Evolutionary conservation across 768 basidiomycete species (phyloP).

Genomic region (Rhizopogon vinicolor): DNA sequence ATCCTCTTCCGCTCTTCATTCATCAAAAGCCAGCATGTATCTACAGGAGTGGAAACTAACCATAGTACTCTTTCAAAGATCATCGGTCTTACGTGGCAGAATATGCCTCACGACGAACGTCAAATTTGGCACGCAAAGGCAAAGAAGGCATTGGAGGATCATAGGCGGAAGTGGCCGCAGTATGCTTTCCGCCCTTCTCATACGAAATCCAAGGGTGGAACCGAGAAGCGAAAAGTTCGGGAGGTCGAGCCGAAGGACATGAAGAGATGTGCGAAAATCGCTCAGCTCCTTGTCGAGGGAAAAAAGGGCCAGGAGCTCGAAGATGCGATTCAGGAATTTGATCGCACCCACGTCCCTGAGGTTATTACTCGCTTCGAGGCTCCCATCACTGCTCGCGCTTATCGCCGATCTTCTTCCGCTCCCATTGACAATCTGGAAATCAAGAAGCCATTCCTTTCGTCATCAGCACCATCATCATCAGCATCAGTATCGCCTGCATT

Average conservation of each 20-base stretch:
- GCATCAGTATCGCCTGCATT: too few relatives aligned
- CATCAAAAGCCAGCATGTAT: conserved; percentile 75
- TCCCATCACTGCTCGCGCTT: conserved; percentile 68
- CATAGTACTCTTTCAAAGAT: conserved; percentile 84
- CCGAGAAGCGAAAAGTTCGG: conserved; percentile 29
- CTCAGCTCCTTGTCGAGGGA: conserved; percentile 59
- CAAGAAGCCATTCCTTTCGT: conserved; percentile 22
- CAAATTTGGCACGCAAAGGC: conserved; percentile 78
- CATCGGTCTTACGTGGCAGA: conserved; percentile 80
- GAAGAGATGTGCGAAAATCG: conserved; percentile 63
- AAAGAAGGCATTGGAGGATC: conserved; percentile 66
- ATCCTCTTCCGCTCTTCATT: conserved; percentile 84
- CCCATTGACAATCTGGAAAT: conserved; percentile 41
- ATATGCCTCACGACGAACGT: conserved; percentile 68
- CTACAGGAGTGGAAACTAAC: conserved; percentile 74
- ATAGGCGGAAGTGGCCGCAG: conserved; percentile 65
- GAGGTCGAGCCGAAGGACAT: conserved; percentile 47
- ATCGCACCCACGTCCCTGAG: conserved; percentile 47
- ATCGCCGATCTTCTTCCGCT: conserved; percentile 63
- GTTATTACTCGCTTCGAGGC: conserved; percentile 70
- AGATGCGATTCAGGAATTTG: conserved; percentile 57
- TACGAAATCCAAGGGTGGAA: conserved; percentile 21
- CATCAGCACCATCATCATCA: not conserved
- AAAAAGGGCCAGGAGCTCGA: conserved; percentile 62
- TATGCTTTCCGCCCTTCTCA: conserved; percentile 72